These are phyloP conservation scores for Coniferiporia weirii DNA, from an alignment of 1,284 basidiomycete species.

Conservation along the genomic window DNA sequence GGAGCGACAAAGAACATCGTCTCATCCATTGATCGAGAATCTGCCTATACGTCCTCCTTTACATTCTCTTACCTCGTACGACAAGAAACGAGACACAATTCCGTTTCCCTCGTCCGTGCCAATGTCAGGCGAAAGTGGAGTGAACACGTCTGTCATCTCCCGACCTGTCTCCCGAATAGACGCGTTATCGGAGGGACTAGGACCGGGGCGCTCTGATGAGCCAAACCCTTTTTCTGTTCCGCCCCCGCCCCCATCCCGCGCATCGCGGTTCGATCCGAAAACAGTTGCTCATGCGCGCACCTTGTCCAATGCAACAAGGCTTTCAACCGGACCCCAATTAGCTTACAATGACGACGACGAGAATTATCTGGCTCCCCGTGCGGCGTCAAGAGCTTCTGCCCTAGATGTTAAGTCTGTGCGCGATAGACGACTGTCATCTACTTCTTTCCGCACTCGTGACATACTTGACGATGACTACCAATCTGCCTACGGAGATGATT, in stretches of 20 bases:
- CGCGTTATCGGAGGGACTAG: slow-evolving; percentile 24
- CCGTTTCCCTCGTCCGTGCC: slow-evolving; percentile 64
- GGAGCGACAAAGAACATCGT: slow-evolving; percentile 42
- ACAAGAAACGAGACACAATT: slow-evolving; percentile 25
- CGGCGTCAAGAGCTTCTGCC: slow-evolving; percentile 10
- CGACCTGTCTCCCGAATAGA: slow-evolving; percentile 31
- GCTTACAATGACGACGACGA: slow-evolving; percentile 16
- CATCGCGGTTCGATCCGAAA: slow-evolving; percentile 73
- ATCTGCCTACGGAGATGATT: slow-evolving; percentile 32
- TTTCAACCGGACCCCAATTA: slow-evolving; percentile 17
- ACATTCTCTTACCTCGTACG: slow-evolving; percentile 28
- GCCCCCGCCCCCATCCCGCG: slow-evolving; percentile 51
- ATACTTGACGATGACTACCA: slow-evolving; percentile 52
- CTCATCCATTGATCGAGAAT: slow-evolving; percentile 45
- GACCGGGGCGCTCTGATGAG: slow-evolving; percentile 33
- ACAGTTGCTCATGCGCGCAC: slow-evolving; percentile 51
- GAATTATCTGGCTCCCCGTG: not conserved
- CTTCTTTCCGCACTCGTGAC: slow-evolving; percentile 58
- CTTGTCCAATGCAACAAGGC: slow-evolving; percentile 44
- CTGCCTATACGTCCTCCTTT: slow-evolving; percentile 38
- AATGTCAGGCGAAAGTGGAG: slow-evolving; percentile 29
- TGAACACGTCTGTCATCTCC: slow-evolving; percentile 22
- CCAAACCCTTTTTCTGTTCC: slow-evolving; percentile 44
- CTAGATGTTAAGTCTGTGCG: slow-evolving; percentile 8
- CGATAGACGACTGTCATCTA: slow-evolving; percentile 14